Evolutionary conservation across 495 filamentous ascomycete genomes (phyloP).

Genomic region (Trichocladium uniseriatum): DNA sequence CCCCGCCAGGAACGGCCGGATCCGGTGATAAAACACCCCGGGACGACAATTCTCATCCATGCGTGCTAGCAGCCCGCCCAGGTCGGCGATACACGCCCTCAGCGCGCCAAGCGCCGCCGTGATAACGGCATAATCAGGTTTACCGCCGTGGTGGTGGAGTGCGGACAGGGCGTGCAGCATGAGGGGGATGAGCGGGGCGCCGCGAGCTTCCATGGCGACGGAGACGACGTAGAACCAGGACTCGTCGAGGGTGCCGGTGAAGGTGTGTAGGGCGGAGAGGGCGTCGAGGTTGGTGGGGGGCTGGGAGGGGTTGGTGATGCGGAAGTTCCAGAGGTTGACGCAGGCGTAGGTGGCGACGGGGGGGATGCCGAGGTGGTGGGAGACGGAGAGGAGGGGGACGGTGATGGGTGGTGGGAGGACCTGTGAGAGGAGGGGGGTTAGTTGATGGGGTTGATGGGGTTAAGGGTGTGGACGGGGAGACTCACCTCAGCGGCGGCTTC

Average conservation of each 20-base stretch:
- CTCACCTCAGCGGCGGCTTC: conserved; percentile 26
- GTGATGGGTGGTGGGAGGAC: conserved; percentile 67
- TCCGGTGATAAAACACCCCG: conserved; percentile 82
- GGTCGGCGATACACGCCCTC: conserved; percentile 59
- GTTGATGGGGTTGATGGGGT: too few species aligned
- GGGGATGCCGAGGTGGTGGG: conserved; percentile 67
- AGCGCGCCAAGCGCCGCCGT: conserved; percentile 55
- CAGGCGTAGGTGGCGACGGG: conserved; percentile 87
- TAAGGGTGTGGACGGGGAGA: too few species aligned
- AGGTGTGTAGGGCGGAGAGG: conserved; percentile 68
- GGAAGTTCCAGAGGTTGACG: conserved; percentile 87
- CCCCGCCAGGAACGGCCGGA: conserved; percentile 88
- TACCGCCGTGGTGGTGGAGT: conserved; percentile 35
- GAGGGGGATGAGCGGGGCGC: conserved; percentile 68
- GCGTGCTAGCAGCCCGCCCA: conserved; percentile 56
- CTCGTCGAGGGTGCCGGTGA: conserved; percentile 86
- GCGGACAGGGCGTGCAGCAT: conserved; percentile 72
- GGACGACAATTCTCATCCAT: conserved; percentile 93
- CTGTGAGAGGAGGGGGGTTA: conserved; percentile 15
- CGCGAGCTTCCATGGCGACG: conserved; percentile 83
- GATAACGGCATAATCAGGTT: conserved; percentile 53
- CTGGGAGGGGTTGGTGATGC: conserved; percentile 21
- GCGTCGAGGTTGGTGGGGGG: conserved; percentile 61
- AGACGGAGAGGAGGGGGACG: conserved; percentile 67
- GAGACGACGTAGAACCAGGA: conserved; percentile 97